Conservation (phyloP, 1,139 yeast genomes). For the Candida frijolesensis region DNA sequence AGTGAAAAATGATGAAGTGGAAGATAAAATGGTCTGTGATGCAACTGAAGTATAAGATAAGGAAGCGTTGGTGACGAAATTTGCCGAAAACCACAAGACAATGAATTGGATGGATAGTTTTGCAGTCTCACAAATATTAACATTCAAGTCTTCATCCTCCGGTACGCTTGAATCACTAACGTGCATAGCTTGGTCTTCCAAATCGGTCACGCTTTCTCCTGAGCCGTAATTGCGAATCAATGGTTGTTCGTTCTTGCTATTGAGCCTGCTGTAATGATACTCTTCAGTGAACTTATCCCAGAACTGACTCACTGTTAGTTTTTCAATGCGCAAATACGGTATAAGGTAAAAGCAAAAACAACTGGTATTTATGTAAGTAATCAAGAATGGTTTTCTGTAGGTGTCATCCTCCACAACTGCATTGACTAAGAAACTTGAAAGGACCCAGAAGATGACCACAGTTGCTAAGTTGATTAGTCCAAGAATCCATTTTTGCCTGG, state of each 20-base stretch:
- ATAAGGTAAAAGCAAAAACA: constrained; percentile 76
- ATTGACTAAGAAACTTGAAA: constrained; percentile 79
- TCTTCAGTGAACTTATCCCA: constrained; percentile 24
- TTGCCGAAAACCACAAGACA: constrained; percentile 86
- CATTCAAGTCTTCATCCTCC: constrained; percentile 22
- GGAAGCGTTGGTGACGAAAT: constrained; percentile 85
- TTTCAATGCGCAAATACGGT: constrained; percentile 52
- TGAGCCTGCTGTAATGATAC: constrained; percentile 15
- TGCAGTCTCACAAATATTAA: constrained; percentile 50
- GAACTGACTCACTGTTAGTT: constrained; percentile 24
- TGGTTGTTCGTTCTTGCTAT: constrained; percentile 16
- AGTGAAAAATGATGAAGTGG: constrained; percentile 93
- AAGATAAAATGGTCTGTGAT: constrained; percentile 86
- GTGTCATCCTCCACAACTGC: constrained; percentile 66
- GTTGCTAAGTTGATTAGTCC: constrained; percentile 73
- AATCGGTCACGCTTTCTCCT: constrained; percentile 15
- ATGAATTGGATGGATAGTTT: constrained; percentile 78
- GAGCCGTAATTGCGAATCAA: constrained; percentile 20
- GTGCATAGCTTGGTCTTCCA: constrained; percentile 7
- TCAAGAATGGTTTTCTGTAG: constrained; percentile 89
- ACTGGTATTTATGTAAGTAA: constrained; percentile 88
- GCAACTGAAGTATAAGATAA: constrained; percentile 88
- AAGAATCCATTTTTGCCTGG: constrained; percentile 61
- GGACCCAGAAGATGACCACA: constrained; percentile 86
- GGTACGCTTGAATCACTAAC: constrained; percentile 15